phyloP scores from a whole-genome alignment of 306 rosid species.

The Cucurbita ficifolia region DNA sequence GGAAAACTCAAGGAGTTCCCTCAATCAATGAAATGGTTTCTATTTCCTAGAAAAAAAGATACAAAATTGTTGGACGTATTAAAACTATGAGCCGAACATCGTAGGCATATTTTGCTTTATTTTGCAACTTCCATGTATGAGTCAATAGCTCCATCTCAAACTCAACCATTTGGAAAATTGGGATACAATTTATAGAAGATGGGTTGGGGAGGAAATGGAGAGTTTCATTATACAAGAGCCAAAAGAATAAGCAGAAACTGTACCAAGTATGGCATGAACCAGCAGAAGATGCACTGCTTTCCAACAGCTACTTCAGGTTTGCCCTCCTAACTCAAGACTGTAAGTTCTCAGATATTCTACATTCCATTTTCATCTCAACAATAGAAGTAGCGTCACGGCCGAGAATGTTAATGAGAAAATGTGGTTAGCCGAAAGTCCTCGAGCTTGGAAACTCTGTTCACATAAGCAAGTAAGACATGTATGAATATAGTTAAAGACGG shows the following conservation, averaged over 20 bases:
- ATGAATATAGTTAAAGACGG: not conserved
- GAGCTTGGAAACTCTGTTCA: not conserved
- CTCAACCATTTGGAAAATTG: not conserved
- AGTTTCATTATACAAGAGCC: not conserved
- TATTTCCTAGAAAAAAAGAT: too few species aligned
- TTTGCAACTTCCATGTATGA: not conserved
- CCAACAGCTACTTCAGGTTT: not conserved
- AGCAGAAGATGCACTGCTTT: not conserved
- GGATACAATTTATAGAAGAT: not conserved
- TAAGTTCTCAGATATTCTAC: not conserved
- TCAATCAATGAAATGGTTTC: too few species aligned
- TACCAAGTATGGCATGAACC: not conserved
- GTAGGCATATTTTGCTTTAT: slow-evolving; percentile 1
- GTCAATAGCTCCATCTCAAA: slow-evolving; percentile 2
- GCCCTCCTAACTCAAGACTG: not conserved
- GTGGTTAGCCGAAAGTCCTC: not conserved
- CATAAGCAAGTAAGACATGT: not conserved
- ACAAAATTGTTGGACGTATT: too few species aligned
- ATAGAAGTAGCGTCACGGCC: not conserved
- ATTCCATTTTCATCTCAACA: not conserved
- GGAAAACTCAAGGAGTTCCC: too few species aligned
- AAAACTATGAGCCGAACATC: not conserved
- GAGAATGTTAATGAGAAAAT: not conserved
- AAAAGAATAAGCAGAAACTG: slow-evolving; percentile 2
- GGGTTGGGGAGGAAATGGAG: not conserved